Percentiles rank a stretch among this genome's conserved stretches.
Conservation (phyloP, 169 alveolate genomes). For the Amoebophrya sp. region DNA sequence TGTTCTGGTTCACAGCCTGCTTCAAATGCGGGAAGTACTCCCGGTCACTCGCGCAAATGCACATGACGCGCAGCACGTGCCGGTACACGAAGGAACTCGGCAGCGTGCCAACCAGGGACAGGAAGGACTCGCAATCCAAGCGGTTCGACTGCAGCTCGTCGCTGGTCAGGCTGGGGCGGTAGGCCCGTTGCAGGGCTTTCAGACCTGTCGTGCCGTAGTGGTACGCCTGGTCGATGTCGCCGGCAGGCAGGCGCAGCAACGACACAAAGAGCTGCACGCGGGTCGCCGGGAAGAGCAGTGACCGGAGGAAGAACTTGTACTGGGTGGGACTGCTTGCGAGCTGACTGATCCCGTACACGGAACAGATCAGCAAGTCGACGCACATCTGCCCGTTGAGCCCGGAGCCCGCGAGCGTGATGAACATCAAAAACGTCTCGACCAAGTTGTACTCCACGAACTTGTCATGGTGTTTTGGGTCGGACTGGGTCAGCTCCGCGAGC, state of each 20-base stretch:
- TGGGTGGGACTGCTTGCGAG: slow-evolving; percentile 28
- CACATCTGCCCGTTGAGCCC: slow-evolving; percentile 39
- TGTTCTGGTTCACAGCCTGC: background rate
- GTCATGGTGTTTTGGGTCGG: slow-evolving; percentile 41
- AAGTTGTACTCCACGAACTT: background rate
- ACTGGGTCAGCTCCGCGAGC: slow-evolving; percentile 42
- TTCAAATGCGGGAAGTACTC: slow-evolving; percentile 13
- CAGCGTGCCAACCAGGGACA: background rate
- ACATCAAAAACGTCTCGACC: background rate
- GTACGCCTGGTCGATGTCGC: slow-evolving; percentile 24
- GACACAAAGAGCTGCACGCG: slow-evolving; percentile 44
- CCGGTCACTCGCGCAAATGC: background rate
- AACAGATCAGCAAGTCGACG: slow-evolving; percentile 43
- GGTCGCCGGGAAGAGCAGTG: slow-evolving; percentile 43
- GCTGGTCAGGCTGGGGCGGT: background rate
- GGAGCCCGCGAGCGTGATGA: slow-evolving; percentile 2
- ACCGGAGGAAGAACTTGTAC: slow-evolving; percentile 11
- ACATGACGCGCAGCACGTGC: background rate
- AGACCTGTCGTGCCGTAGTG: slow-evolving; percentile 31
- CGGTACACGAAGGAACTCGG: background rate
- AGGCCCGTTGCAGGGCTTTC: slow-evolving; percentile 29
- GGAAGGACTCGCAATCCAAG: background rate
- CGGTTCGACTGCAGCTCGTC: slow-evolving; percentile 24
- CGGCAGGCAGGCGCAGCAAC: slow-evolving; percentile 42
- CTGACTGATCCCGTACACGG: slow-evolving; percentile 43